phyloP scores from a whole-genome alignment of 176 grass and related monocot genomes.

The Saccharum spontaneum region DNA sequence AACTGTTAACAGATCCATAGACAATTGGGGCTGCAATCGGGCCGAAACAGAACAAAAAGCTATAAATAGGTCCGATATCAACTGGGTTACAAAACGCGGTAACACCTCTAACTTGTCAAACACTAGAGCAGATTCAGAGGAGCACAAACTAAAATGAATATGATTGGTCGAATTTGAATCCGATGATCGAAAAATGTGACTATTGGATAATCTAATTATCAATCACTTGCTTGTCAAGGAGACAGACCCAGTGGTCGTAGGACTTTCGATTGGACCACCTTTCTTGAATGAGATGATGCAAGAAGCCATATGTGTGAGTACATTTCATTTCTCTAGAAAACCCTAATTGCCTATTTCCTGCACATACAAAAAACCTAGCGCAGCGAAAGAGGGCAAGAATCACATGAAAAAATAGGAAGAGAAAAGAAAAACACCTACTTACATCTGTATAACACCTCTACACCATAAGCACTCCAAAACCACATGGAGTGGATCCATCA shows the following conservation, averaged over 20 bases:
- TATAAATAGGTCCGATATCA: background rate
- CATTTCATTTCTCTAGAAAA: constrained; percentile 25
- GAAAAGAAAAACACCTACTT: constrained; percentile 14
- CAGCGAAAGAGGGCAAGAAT: constrained; percentile 22
- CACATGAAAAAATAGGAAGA: constrained; percentile 14
- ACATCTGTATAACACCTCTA: constrained; percentile 31
- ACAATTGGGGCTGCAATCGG: background rate
- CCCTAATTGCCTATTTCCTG: background rate
- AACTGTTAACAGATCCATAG: background rate
- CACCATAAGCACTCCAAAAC: constrained; percentile 3
- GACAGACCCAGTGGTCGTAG: background rate
- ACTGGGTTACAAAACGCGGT: background rate
- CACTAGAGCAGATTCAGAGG: background rate
- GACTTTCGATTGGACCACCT: background rate
- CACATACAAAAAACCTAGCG: constrained; percentile 50
- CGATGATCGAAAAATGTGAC: background rate
- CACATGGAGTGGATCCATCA: constrained; percentile 13
- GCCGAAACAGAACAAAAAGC: background rate
- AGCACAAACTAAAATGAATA: background rate
- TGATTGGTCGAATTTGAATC: background rate
- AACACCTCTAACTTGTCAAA: background rate
- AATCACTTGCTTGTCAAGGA: background rate
- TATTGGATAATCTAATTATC: background rate
- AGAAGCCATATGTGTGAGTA: background rate
- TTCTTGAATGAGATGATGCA: background rate